Evolutionary conservation across 1,284 basidiomycete species (phyloP), one percentile per base, ranked within the genome.

Genomic region (Ganoderma sinense): DNA sequence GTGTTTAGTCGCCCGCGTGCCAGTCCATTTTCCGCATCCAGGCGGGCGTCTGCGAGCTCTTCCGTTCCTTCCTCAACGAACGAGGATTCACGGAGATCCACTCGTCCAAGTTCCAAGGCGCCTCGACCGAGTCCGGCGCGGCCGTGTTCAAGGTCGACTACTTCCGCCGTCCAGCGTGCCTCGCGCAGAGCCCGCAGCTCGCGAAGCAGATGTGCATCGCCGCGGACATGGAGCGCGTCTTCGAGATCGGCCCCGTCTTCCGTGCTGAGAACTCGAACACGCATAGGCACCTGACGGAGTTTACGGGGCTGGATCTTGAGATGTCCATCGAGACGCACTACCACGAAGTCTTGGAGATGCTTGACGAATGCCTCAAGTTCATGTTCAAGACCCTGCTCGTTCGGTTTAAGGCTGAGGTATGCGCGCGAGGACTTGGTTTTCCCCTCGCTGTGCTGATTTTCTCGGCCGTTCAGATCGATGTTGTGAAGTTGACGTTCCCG

Each of bases 191-290:
- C 71, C 91, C 91, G 55, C 91, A 93, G 81, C 83, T 92, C 31
- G 89, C 88, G 67, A 93, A 93, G 82, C 91, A 93, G 82, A 92
- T 92, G 90, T 89, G 88, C 74, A 92, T 93, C 70, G 87, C 90
- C 23, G 90, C 88, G 65, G 91, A 92, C 80, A 88, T 92, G 83
- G 90, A 90, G 73, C 80, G 87, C 59, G 91, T 93, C 7, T 92
- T 90, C 79, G 91, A 93, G 81, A 90, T 93, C 70, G 91, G 88
- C 1, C 88, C 89, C 74, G 89, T 92, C 31, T 92, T 92, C 85
- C 85, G 91, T 68, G 91, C 91, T 23, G 91, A 93, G 79, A 89
- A 92, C 82, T 91, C 89, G 64, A 91, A 91, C 82, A 92, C 90
- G 20, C 88, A 91, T 79, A 85, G 91, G 64, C 91, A 93, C 81